A percentile compares a stretch with the other conserved stretches of the same genome.
These are phyloP conservation scores for Tylopilus plumbeoviolaceoides DNA, from an alignment of 768 basidiomycete species.

Conservation along the genomic window DNA sequence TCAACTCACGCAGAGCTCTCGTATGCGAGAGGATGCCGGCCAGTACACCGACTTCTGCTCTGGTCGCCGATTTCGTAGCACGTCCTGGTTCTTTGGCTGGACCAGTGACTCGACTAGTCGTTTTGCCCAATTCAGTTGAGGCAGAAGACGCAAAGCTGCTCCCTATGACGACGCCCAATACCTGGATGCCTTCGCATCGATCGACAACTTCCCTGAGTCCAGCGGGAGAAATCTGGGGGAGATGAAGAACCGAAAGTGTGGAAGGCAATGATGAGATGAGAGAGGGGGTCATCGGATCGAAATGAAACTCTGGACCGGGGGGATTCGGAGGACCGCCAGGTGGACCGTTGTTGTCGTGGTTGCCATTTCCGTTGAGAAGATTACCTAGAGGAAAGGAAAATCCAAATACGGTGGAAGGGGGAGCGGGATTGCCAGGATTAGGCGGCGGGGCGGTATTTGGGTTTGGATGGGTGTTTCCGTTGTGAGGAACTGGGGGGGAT, in stretches of 20 bases:
- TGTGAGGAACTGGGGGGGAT: neutral
- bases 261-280: constrained; percentile 30
- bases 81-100: neutral
- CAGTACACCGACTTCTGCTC: constrained; percentile 15
- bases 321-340: constrained; percentile 5
- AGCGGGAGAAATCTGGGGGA: constrained; percentile 20
- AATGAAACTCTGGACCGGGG: constrained; percentile 8
- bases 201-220: constrained; percentile 21
- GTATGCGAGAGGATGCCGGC: constrained; percentile 14
- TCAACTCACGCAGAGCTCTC: constrained; percentile 10
- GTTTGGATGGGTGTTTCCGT: constrained; percentile 2
- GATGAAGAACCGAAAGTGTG: constrained; percentile 30
- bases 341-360: neutral
- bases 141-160: constrained; percentile 2
- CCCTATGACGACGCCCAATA: constrained; percentile 20
- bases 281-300: constrained; percentile 21
- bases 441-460: neutral
- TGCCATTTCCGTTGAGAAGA: neutral
- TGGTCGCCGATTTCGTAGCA: neutral
- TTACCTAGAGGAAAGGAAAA: constrained; percentile 9
- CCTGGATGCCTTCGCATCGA: constrained; percentile 14
- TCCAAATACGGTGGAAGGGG: constrained; percentile 1
- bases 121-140: neutral
- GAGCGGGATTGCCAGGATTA: constrained; percentile 3
- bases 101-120: neutral